Evolutionary conservation across 495 filamentous ascomycete genomes (phyloP).

Genomic region (Clohesyomyces aquaticus): DNA sequence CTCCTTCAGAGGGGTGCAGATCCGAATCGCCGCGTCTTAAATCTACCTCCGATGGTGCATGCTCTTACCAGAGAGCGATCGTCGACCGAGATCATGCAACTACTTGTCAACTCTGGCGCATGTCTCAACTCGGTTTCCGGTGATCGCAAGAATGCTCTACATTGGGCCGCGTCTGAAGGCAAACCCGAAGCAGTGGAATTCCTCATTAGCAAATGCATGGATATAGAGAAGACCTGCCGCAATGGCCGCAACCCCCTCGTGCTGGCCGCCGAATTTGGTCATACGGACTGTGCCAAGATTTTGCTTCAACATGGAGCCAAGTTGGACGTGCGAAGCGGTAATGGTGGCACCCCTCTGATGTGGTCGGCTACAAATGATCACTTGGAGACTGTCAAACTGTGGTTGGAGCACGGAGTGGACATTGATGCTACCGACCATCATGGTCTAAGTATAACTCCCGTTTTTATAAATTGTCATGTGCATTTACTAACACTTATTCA

Average conservation of each 20-base stretch:
- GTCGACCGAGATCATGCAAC: conserved; percentile 12
- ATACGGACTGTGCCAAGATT: conserved; percentile 12
- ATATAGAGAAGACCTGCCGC: conserved; percentile 19
- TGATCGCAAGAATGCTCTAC: conserved; percentile 22
- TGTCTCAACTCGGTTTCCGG: conserved; percentile 17
- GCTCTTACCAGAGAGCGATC: conserved; percentile 6
- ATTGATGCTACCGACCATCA: conserved; percentile 19
- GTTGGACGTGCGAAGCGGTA: conserved; percentile 9
- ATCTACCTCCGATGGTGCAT: conserved; percentile 12
- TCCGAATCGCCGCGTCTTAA: conserved; percentile 5
- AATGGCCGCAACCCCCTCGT: conserved; percentile 21
- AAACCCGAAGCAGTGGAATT: conserved; percentile 7
- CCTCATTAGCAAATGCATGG: conserved; percentile 15
- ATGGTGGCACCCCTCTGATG: conserved; percentile 24
- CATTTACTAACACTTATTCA: neutral
- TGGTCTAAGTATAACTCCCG: conserved; percentile 13
- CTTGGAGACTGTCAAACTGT: conserved; percentile 16
- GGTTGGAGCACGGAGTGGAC: conserved; percentile 8
- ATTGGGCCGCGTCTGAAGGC: conserved; percentile 26
- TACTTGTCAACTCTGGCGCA: conserved; percentile 24
- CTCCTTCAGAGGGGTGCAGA: conserved; percentile 21
- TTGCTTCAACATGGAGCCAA: conserved; percentile 20
- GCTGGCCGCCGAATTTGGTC: conserved; percentile 19
- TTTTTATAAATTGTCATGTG: no score
- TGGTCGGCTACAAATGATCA: conserved; percentile 26